phyloP scores from a whole-genome alignment of 1,284 basidiomycete genomes.

The Blastosporella zonata region DNA sequence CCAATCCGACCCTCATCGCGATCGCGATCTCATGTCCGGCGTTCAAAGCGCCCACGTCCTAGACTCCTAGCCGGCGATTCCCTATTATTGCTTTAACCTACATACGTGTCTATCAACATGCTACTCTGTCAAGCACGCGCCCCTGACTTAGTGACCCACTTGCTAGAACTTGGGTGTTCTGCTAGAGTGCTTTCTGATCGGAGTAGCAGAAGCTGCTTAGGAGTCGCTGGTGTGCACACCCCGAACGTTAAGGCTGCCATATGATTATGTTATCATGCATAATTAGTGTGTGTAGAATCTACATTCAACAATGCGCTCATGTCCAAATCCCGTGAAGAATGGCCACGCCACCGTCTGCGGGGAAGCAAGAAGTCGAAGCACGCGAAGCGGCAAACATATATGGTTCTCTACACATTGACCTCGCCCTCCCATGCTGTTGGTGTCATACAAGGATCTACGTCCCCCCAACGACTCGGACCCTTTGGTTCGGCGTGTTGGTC shows the following conservation, averaged over 20 bases:
- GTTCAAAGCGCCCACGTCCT: conserved; percentile 7
- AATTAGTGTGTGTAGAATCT: neutral
- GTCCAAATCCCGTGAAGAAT: neutral
- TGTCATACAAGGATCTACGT: conserved; percentile 11
- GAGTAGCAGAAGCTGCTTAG: neutral
- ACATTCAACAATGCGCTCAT: neutral
- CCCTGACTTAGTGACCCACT: neutral
- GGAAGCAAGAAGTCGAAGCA: conserved; percentile 1
- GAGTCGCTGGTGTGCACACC: neutral
- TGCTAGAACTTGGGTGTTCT: neutral
- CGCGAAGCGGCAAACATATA: too few species aligned
- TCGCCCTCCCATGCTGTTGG: neutral
- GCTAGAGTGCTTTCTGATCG: conserved; percentile 5
- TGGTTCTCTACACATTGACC: neutral
- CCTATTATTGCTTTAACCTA: neutral
- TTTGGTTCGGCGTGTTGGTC: neutral
- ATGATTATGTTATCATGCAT: neutral
- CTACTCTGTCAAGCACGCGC: too few species aligned
- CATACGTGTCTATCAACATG: too few species aligned
- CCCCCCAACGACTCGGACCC: neutral
- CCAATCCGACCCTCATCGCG: conserved; percentile 1
- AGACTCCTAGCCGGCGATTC: neutral
- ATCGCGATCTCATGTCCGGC: conserved; percentile 10
- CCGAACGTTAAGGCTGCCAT: neutral
- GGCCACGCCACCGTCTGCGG: neutral